phyloP scores from a whole-genome alignment of 306 rosid species.

The Lathyrus tuberosus region DNA sequence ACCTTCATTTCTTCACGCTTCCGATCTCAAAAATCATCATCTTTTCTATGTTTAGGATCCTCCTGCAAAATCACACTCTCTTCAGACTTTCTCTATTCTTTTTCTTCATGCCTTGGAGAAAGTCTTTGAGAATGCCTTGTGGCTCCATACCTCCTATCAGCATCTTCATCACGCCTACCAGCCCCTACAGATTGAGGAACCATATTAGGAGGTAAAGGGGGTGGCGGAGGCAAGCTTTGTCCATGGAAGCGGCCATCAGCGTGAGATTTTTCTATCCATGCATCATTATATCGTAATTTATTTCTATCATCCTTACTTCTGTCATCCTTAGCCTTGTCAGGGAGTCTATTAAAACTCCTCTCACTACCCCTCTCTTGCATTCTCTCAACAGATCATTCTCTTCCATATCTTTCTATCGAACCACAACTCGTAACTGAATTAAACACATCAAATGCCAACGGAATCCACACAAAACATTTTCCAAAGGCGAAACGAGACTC shows the following conservation, averaged over 20 bases:
- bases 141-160: constrained; percentile 86
- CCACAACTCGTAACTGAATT: too few relatives aligned
- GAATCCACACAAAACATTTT: too few relatives aligned
- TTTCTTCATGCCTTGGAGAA: constrained; percentile 97
- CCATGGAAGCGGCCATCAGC: constrained; percentile 87
- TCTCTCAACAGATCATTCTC: constrained; percentile 91
- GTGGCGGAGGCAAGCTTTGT: constrained; percentile 97
- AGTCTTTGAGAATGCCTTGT: constrained; percentile 86
- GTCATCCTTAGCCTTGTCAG: constrained; percentile 86
- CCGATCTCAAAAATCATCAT: constrained; percentile 92
- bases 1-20: constrained; percentile 96
- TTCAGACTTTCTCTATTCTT: constrained; percentile 91
- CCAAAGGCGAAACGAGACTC: too few relatives aligned
- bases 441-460: too few relatives aligned
- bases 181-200: constrained; percentile 89
- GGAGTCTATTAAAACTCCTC: constrained; percentile 69
- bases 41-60: constrained; percentile 87
- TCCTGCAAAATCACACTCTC: constrained; percentile 79
- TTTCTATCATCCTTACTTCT: constrained; percentile 76
- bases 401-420: constrained; percentile 89
- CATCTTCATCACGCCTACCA: constrained; percentile 93
- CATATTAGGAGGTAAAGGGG: constrained; percentile 93
- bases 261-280: constrained; percentile 70
- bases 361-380: constrained; percentile 76
- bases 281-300: constrained; percentile 76